phyloP scores from a whole-genome alignment of 441 rosid genomes.

The Macaranga tanarius region DNA sequence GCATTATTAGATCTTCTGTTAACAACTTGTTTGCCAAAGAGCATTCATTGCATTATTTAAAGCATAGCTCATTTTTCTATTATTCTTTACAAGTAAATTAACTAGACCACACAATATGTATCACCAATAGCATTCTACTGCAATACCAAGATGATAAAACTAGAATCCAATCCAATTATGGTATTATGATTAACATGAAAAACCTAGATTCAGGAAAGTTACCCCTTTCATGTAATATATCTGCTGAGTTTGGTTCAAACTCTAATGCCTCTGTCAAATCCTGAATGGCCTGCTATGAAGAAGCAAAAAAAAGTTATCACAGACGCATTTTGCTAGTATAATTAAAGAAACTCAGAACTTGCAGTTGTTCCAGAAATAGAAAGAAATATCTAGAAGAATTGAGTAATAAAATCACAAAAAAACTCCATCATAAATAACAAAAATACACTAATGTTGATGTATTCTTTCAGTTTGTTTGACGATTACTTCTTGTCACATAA shows the following conservation, averaged over 20 bases:
- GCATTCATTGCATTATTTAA: neutral
- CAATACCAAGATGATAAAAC: conserved; percentile 7
- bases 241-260: conserved; percentile 85
- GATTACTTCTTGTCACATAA: conserved; percentile 3
- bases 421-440: conserved; percentile 8
- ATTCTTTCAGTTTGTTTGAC: neutral
- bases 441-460: neutral
- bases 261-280: conserved; percentile 92
- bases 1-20: conserved; percentile 35
- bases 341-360: conserved; percentile 15
- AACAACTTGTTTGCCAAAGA: conserved; percentile 10
- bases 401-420: neutral
- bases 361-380: neutral
- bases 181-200: conserved; percentile 5
- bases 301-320: conserved; percentile 27
- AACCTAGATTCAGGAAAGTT: conserved; percentile 28
- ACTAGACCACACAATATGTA: neutral
- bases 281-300: conserved; percentile 72
- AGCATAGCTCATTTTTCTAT: neutral
- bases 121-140: neutral
- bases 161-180: neutral
- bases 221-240: conserved; percentile 97
- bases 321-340: neutral
- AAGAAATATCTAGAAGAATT: neutral
- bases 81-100: neutral